These are phyloP conservation scores for Macrolepiota fuliginosa DNA, from an alignment of 768 basidiomycete genomes.

Conservation along the genomic window DNA sequence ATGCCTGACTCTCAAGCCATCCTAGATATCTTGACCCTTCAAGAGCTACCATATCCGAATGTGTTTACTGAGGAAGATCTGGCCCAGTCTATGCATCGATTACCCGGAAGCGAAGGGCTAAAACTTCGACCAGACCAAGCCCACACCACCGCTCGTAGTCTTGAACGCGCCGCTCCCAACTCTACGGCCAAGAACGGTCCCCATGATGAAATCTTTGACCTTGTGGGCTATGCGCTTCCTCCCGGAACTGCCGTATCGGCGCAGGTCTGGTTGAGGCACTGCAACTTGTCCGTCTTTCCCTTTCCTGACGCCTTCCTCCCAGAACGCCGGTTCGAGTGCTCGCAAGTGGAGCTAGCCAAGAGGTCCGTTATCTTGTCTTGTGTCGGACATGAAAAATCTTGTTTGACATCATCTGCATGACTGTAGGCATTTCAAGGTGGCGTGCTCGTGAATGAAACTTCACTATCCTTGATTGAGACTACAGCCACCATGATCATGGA, in stretches of 20 bases:
- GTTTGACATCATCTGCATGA: too few species aligned
- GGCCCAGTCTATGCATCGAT: conserved; percentile 16
- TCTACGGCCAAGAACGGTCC: conserved; percentile 49
- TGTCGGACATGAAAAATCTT: too few species aligned
- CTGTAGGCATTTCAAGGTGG: too few species aligned
- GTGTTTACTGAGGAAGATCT: conserved; percentile 64
- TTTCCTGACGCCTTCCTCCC: conserved; percentile 76
- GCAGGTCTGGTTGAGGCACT: conserved; percentile 84
- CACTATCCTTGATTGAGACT: too few species aligned
- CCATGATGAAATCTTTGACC: conserved; percentile 62
- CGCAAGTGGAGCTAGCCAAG: conserved; percentile 42
- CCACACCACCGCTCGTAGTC: conserved; percentile 68
- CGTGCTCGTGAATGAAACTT: too few species aligned
- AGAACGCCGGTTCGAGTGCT: conserved; percentile 71
- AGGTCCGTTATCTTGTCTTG: too few species aligned
- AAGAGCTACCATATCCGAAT: conserved; percentile 53
- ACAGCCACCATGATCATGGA: too few species aligned
- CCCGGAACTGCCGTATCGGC: conserved; percentile 66
- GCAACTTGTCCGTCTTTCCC: conserved; percentile 65
- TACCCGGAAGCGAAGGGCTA: conserved; percentile 4
- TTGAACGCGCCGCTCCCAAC: conserved; percentile 72
- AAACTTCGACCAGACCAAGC: conserved; percentile 50
- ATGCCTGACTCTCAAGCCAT: conserved; percentile 61
- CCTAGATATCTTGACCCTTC: conserved; percentile 60
- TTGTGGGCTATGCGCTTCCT: conserved; percentile 82